These are phyloP conservation scores for Melastoma malabathricum DNA, from an alignment of 345 rosid species.

Conservation along the genomic window DNA sequence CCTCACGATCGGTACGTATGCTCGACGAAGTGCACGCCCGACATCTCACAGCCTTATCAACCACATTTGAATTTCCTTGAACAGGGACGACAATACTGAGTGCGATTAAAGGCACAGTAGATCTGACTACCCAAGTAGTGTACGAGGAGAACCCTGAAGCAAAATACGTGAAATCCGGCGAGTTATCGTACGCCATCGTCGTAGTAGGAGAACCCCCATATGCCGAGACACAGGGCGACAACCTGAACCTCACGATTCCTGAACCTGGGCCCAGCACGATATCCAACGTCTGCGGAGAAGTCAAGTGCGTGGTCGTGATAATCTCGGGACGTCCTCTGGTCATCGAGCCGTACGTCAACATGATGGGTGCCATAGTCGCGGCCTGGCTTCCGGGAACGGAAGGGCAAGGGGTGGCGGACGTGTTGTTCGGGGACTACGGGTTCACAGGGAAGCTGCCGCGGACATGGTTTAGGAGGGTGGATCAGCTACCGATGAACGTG, in stretches of 20 bases:
- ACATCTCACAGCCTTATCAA: too few species aligned
- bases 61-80: background rate
- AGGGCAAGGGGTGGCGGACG: conserved; percentile 62
- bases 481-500: conserved; percentile 67
- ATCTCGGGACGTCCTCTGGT: conserved; percentile 60
- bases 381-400: conserved; percentile 78
- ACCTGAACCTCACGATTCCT: conserved; percentile 26
- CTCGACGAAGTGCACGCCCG: too few species aligned
- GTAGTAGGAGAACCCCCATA: conserved; percentile 56
- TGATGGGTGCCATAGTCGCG: conserved; percentile 40
- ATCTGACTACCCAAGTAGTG: conserved; percentile 33
- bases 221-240: conserved; percentile 56
- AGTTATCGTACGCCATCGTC: conserved; percentile 36
- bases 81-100: conserved; percentile 59
- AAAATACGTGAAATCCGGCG: conserved; percentile 17
- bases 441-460: conserved; percentile 53
- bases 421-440: conserved; percentile 53
- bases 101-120: conserved; percentile 40
- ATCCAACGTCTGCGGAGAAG: conserved; percentile 27
- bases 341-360: conserved; percentile 32
- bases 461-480: conserved; percentile 56
- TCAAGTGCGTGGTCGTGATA: conserved; percentile 44
- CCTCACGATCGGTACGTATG: conserved; percentile 19
- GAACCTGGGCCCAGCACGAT: conserved; percentile 38
- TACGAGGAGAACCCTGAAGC: conserved; percentile 28